phyloP scores from a whole-genome alignment of 2,329 filamentous ascomycete species.

The Trichoderma arundinaceum region DNA sequence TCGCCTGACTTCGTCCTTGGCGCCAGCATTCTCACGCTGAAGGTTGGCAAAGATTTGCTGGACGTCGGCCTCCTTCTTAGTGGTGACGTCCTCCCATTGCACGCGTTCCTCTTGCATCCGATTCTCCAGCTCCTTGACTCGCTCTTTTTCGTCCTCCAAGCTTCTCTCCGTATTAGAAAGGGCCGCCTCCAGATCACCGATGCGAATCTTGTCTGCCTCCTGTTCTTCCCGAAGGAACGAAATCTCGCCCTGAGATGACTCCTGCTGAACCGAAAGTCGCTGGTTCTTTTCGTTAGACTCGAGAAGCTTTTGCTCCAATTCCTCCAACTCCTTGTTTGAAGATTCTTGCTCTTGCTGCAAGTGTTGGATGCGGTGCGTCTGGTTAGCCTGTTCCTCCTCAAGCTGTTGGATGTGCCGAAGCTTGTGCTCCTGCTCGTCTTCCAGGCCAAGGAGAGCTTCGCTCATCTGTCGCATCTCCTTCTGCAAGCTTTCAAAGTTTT shows the following conservation, averaged over 20 bases:
- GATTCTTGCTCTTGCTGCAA: slow-evolving; percentile 84
- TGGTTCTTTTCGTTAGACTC: slow-evolving; percentile 89
- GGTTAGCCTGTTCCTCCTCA: slow-evolving; percentile 79
- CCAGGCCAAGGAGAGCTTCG: slow-evolving; percentile 82
- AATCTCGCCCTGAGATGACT: slow-evolving; percentile 91
- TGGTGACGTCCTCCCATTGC: slow-evolving; percentile 85
- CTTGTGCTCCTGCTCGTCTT: slow-evolving; percentile 86
- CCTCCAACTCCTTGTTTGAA: slow-evolving; percentile 84
- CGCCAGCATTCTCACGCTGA: slow-evolving; percentile 78
- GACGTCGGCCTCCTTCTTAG: slow-evolving; percentile 90
- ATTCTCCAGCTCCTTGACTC: slow-evolving; percentile 71
- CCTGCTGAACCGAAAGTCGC: slow-evolving; percentile 85
- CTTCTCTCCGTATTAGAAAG: slow-evolving; percentile 78
- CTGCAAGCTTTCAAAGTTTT: slow-evolving; percentile 91
- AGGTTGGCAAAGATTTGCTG: slow-evolving; percentile 93
- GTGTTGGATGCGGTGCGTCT: slow-evolving; percentile 76
- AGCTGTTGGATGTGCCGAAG: slow-evolving; percentile 79
- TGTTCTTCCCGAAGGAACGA: slow-evolving; percentile 96
- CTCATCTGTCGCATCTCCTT: slow-evolving; percentile 92
- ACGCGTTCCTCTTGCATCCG: slow-evolving; percentile 80
- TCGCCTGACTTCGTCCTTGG: slow-evolving; percentile 84
- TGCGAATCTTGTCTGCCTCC: slow-evolving; percentile 96
- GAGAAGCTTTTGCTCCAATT: slow-evolving; percentile 79
- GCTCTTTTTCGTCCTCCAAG: slow-evolving; percentile 85
- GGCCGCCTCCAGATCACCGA: slow-evolving; percentile 87